Evolutionary conservation across 345 rosid species (phyloP), one percentile per base, ranked within the genome.

Genomic region (Noccaea bulbosa): DNA sequence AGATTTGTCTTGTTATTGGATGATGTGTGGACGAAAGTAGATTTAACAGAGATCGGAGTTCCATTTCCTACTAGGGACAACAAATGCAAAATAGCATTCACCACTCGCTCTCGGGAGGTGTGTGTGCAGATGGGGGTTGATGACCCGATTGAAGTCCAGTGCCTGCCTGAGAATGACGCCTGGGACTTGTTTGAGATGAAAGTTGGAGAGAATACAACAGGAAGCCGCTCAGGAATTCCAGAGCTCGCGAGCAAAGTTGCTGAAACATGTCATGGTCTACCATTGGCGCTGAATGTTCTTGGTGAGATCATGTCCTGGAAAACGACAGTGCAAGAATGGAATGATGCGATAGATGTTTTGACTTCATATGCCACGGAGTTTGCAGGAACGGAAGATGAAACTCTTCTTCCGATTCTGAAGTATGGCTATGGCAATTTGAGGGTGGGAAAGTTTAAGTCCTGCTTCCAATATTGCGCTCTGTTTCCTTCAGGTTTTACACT

Each of bases 241-340:
- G 75, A 76, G 30, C 38, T 80, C 1, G 83, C 80, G 2, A 9
- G 27, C 47, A 65, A 55, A 45, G 69, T 74, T 51, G 64, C 70
- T 14, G 17, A 15, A 24, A 77, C 43, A 71, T 83, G 86, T 9
- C 47, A 65, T 12, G 78, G 80, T 6, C 39, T 77, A 74, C 84
- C 87, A 0, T 65, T 80, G 49, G 86, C 83, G 1, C 53, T 83
- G 33, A 43, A 67, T 11, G 74, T 78, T 1, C 43, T 77, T 47
- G 83, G 79, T 6, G 67, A 55, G 38, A 67, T 81, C 4, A 78
- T 76, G 86, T 76, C 78, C 52, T 51, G 27, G 9, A 67, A 73
- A 66, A 65, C 11, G 17, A 62, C 39, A 30, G 57, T 33, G 30
- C 16, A 52, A 53, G 55, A 73, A 62, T 83, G 84, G 87, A 41